These are phyloP conservation scores for Populus simonii DNA, from an alignment of 345 rosid genomes.

Conservation along the genomic window DNA sequence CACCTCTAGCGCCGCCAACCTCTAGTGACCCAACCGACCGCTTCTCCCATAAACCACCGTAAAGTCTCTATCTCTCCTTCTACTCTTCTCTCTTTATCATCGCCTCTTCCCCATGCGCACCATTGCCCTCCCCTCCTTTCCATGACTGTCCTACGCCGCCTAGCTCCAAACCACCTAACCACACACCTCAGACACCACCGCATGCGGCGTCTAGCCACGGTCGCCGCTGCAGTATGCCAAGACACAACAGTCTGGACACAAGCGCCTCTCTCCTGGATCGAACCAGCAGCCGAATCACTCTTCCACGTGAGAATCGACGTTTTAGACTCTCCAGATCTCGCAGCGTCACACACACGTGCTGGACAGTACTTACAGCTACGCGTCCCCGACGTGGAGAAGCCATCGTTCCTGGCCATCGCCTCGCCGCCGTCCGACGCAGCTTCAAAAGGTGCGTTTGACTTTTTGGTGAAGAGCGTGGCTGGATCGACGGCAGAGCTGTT, in stretches of 20 bases:
- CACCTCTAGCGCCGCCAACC: slow-evolving; percentile 40
- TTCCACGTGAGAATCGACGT: slow-evolving; percentile 79
- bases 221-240: slow-evolving; percentile 59
- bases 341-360: slow-evolving; percentile 50
- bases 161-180: slow-evolving; percentile 27
- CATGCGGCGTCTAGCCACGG: slow-evolving; percentile 44
- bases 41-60: background rate
- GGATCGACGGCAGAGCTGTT: slow-evolving; percentile 92
- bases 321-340: slow-evolving; percentile 72
- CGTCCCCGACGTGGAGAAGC: slow-evolving; percentile 57
- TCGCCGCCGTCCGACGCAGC: slow-evolving; percentile 70
- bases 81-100: background rate
- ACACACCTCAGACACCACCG: slow-evolving; percentile 22
- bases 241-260: slow-evolving; percentile 74
- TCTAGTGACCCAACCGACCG: background rate
- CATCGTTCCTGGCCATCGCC: slow-evolving; percentile 79
- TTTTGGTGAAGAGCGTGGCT: slow-evolving; percentile 75
- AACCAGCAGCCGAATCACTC: slow-evolving; percentile 74
- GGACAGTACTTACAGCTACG: slow-evolving; percentile 97
- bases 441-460: slow-evolving; percentile 63
- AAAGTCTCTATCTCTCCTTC: slow-evolving; percentile 2
- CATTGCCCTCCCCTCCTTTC: slow-evolving; percentile 41
- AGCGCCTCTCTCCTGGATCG: slow-evolving; percentile 56
- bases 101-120: slow-evolving; percentile 43
- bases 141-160: slow-evolving; percentile 74